phyloP scores from a whole-genome alignment of 345 rosid genomes.

The Camelina laxa region DNA sequence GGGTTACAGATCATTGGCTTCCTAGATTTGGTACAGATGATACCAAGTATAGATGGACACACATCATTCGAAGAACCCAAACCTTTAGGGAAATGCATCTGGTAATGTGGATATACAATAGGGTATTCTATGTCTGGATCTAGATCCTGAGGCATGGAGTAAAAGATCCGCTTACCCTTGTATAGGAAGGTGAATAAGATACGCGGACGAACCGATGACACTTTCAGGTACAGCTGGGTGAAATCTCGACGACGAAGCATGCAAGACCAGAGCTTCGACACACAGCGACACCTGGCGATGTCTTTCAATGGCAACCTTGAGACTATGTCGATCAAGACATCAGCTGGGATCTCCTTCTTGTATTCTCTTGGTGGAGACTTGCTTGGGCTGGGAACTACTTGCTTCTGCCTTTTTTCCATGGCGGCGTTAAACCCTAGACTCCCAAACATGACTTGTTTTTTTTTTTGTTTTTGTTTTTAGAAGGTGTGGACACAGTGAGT shows the following conservation, averaged over 20 bases:
- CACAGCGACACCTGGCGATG: not conserved
- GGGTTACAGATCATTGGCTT: not conserved
- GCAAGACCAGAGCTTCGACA: not conserved
- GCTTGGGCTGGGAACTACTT: not conserved
- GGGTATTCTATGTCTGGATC: not conserved
- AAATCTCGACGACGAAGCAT: not conserved
- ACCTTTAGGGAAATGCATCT: not conserved
- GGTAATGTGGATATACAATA: not conserved
- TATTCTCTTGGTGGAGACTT: not conserved
- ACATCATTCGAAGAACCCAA: not conserved
- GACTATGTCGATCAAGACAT: not conserved
- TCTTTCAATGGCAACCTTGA: not conserved
- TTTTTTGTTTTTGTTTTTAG: not conserved
- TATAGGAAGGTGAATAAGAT: too few species aligned
- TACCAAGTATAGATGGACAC: not conserved
- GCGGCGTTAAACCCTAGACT: not conserved
- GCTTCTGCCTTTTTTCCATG: not conserved
- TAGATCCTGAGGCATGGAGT: not conserved
- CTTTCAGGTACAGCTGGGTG: not conserved
- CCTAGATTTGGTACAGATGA: not conserved
- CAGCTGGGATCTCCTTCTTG: not conserved
- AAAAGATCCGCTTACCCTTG: not conserved
- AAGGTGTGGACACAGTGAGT: not conserved
- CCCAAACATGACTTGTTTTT: not conserved
- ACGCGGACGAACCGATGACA: not conserved